phyloP scores from a whole-genome alignment of 164 flowering plant species.

The Berberis thunbergii region DNA sequence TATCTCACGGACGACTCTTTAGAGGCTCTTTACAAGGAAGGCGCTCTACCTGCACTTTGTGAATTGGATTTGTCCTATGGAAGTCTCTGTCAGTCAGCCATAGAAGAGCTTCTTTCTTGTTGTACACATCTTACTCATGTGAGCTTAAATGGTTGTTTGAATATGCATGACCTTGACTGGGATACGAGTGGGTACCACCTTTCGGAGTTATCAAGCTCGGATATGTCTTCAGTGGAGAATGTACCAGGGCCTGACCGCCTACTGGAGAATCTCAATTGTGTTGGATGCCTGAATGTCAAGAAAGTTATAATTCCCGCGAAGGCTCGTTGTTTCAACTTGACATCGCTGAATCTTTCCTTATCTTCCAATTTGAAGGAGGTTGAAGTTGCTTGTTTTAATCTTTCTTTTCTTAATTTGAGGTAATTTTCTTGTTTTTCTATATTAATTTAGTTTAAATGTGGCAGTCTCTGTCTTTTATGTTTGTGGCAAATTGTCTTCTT shows the following conservation, averaged over 20 bases:
- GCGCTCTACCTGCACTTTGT: conserved; percentile 70
- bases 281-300: conserved; percentile 83
- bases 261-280: conserved; percentile 84
- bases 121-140: conserved; percentile 88
- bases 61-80: conserved; percentile 92
- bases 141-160: conserved; percentile 82
- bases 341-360: conserved; percentile 76
- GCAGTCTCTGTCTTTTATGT: not conserved
- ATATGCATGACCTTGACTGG: conserved; percentile 98
- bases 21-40: conserved; percentile 72
- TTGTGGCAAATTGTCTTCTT: too few species aligned
- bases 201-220: conserved; percentile 19
- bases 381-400: conserved; percentile 62
- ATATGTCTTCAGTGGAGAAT: conserved; percentile 13
- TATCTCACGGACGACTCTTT: conserved; percentile 70
- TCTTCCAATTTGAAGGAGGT: conserved; percentile 85
- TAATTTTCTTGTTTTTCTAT: conserved; percentile 10
- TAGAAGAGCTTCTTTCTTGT: conserved; percentile 82
- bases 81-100: conserved; percentile 73
- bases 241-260: conserved; percentile 34
- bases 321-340: conserved; percentile 64
- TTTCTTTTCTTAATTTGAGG: conserved; percentile 83
- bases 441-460: not conserved
- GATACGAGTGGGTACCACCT: conserved; percentile 20
- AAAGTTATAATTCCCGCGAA: conserved; percentile 68